Base-by-base conservation (phyloP, 164 flowering plant species). In the Buxus sempervirens region DNA sequence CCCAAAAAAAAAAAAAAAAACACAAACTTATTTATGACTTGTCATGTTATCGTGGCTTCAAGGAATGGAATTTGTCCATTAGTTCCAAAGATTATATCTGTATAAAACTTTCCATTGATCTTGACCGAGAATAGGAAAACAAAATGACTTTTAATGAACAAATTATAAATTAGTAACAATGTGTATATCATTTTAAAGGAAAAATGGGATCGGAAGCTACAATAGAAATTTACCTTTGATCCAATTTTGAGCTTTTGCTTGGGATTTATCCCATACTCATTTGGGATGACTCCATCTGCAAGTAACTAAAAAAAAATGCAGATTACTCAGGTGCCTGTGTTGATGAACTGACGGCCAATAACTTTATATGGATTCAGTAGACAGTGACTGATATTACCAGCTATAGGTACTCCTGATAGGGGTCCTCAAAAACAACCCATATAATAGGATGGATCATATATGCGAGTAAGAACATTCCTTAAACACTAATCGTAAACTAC, bases 221-320 rank as follows among this genome's bases (percentile, higher is more conserved):
- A 63, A 49, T 45, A 9, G 45, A 63, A 19, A 54, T 57, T 62
- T 76, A 90, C 99, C 98, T 96, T 93, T 64, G 99, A 96, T 25
- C 99, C 99, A 77, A 93, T 91, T 79, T 89, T 90, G 49, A 96
- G 82, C 74, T 88, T 96, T 63, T 96, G 99, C 73, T 73, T 80
- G 60, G 99, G 95, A 81, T 96, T 90, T 41, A 96, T 89, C 53
- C 99, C 99, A 77, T 96, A 96, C 79, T 96, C 99, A 72, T 93
- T 96, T 48, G 99, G 99, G 70, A 96, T 96, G 27, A 96, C 99
- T 67, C 98, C 96, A 81, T 96, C 99, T 49, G 99, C 99, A 78
- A 96, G 96, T 77, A 86, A 73, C 99, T 96, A 83, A 73, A 82
- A 77, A 15, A 71, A 74, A 63, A 57, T 26, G 62, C 27, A 66